phyloP scores from a whole-genome alignment of 345 rosid species.

The Anastatica hierochuntica region DNA sequence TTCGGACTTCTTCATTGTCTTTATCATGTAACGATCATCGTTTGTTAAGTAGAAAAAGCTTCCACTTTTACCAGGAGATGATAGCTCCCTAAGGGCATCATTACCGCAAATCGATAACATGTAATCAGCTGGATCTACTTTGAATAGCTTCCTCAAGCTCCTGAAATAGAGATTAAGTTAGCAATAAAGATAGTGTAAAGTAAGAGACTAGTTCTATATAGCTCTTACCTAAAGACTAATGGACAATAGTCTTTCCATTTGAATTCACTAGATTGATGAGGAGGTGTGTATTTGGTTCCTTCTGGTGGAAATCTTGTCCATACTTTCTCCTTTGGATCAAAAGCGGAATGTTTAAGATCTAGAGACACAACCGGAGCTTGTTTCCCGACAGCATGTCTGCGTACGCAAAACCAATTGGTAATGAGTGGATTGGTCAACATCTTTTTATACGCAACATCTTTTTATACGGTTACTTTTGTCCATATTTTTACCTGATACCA shows the following conservation, averaged over 20 bases:
- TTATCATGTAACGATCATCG: conserved; percentile 89
- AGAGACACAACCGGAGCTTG: conserved; percentile 61
- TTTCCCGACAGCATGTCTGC: conserved; percentile 79
- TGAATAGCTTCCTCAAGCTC: conserved; percentile 79
- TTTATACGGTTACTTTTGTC: too few species aligned
- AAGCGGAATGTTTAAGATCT: conserved; percentile 79
- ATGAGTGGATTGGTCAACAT: too few species aligned
- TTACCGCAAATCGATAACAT: conserved; percentile 94
- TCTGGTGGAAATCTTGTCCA: conserved; percentile 94
- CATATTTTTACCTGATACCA: conserved; percentile 53
- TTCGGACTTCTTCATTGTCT: conserved; percentile 87
- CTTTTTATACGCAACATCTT: too few species aligned
- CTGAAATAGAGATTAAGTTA: conserved; percentile 37
- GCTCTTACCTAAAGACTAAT: conserved; percentile 91
- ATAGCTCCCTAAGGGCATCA: conserved; percentile 85
- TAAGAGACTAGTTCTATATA: too few species aligned
- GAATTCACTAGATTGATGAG: conserved; percentile 76
- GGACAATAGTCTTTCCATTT: conserved; percentile 98
- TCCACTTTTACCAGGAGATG: conserved; percentile 98
- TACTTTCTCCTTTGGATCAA: conserved; percentile 83
- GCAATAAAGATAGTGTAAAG: background rate
- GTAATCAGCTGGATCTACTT: conserved; percentile 92
- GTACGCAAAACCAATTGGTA: background rate
- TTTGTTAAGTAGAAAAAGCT: conserved; percentile 88
- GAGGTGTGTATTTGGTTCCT: conserved; percentile 84